Base-by-base conservation (phyloP, 2,329 filamentous ascomycete genomes). In the Aspergillus sp. region DNA sequence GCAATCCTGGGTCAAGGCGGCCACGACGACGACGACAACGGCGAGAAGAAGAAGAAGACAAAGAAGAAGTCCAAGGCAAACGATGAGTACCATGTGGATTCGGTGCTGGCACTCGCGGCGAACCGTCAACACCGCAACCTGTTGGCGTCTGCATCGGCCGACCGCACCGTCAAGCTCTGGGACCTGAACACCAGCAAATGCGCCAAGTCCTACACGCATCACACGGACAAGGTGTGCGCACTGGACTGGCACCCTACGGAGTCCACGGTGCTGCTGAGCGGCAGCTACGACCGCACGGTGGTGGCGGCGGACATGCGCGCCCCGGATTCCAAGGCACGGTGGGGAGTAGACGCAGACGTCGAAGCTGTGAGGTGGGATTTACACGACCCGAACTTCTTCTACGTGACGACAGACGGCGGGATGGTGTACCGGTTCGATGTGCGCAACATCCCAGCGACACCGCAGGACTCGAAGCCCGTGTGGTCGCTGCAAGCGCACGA, bases 131-230 rank as follows among this genome's bases (percentile, higher is more conserved):
- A 98, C 72, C 83, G 90, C 53, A 97, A 97, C 66, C 78, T 98
- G 48, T 80, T 98, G 41, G 93, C 93, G 8, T 97, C 91, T 0
- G 88, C 87, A 2, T 98, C 93, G 1, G 93, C 93, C 19, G 93
- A 98, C 73, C 89, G 90, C 73, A 98, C 93, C 2, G 83, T 97
- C 62, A 98, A 98, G 75, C 79, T 98, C 19, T 98, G 93, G 93
- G 93, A 98, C 66, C 75, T 98, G 52, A 87, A 89, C 73, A 96
- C 88, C 3, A 80, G 86, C 51, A 89, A 84, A 68, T 95, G 89
- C 69, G 93, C 93, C 59, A 93, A 96, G 73, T 96, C 90, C 40
- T 98, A 98, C 76, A 78, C 81, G 10, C 88, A 94, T 71, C 93
- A 98, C 72, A 94, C 88, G 33, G 93, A 96, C 76, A 98, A 98